These are phyloP conservation scores for Aspergillus awamori DNA, from an alignment of 2,329 filamentous ascomycete species.

Conservation along the genomic window DNA sequence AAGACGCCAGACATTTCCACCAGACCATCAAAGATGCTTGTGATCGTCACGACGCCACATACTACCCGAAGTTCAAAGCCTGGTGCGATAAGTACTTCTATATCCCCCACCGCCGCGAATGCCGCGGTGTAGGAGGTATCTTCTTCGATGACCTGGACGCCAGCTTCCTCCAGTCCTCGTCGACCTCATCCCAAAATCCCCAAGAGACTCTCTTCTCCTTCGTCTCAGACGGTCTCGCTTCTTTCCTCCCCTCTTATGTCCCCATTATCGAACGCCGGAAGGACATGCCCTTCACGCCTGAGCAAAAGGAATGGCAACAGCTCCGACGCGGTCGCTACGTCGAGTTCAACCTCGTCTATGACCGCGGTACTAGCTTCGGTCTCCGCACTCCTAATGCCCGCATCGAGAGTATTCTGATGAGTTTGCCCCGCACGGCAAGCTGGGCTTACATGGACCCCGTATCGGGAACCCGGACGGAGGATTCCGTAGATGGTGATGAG, in stretches of 20 bases:
- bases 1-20: slow-evolving; percentile 97
- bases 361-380: slow-evolving; percentile 91
- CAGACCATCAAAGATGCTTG: slow-evolving; percentile 88
- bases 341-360: slow-evolving; percentile 97
- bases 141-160: slow-evolving; percentile 97
- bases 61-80: slow-evolving; percentile 93
- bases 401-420: slow-evolving; percentile 97
- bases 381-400: slow-evolving; percentile 88
- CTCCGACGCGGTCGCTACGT: slow-evolving; percentile 92
- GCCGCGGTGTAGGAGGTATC: slow-evolving; percentile 88
- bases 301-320: slow-evolving; percentile 96
- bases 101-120: slow-evolving; percentile 87
- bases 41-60: slow-evolving; percentile 87
- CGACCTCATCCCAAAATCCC: slow-evolving; percentile 68
- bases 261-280: slow-evolving; percentile 87
- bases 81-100: slow-evolving; percentile 99
- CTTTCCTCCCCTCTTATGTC: slow-evolving; percentile 87
- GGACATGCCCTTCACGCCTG: slow-evolving; percentile 83
- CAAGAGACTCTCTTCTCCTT: slow-evolving; percentile 90
- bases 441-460: slow-evolving; percentile 91
- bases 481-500: slow-evolving; percentile 53
- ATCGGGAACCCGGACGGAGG: slow-evolving; percentile 47
- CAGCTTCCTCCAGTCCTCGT: slow-evolving; percentile 42
- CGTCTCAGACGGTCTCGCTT: slow-evolving; percentile 77
- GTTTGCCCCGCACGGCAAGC: slow-evolving; percentile 83